phyloP scores from a whole-genome alignment of 495 filamentous ascomycete species.

The Aspergillus sparsus region DNA sequence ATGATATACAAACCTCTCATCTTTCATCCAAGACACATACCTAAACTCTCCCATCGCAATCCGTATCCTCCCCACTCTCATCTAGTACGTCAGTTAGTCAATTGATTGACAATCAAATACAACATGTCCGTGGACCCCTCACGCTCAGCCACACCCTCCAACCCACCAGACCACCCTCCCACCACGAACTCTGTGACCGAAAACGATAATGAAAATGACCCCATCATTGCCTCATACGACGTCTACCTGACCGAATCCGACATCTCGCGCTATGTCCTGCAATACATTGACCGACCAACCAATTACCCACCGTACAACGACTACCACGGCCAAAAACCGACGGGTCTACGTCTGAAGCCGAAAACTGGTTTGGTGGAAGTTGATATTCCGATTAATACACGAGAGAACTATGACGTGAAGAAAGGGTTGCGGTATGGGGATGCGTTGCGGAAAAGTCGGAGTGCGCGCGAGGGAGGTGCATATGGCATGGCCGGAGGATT shows the following conservation, averaged over 20 bases:
- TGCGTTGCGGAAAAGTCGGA: slow-evolving; percentile 57
- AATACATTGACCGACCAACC: slow-evolving; percentile 60
- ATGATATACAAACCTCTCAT: too few relatives aligned
- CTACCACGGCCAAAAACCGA: slow-evolving; percentile 53
- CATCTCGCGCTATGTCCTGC: slow-evolving; percentile 61
- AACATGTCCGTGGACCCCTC: too few relatives aligned
- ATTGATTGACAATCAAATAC: too few relatives aligned
- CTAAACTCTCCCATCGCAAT: too few relatives aligned
- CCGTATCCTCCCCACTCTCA: too few relatives aligned
- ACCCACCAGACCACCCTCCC: not conserved
- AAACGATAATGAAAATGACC: slow-evolving; percentile 36
- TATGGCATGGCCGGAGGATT: slow-evolving; percentile 62
- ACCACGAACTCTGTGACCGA: not conserved
- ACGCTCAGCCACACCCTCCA: not conserved
- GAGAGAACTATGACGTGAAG: slow-evolving; percentile 61
- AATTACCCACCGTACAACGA: slow-evolving; percentile 58
- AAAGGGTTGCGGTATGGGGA: slow-evolving; percentile 69
- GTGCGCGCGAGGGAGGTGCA: slow-evolving; percentile 57
- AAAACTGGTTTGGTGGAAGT: slow-evolving; percentile 70
- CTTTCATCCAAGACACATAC: too few relatives aligned
- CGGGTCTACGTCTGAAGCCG: slow-evolving; percentile 65
- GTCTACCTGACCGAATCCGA: slow-evolving; percentile 59
- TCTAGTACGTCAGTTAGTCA: too few relatives aligned
- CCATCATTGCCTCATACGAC: slow-evolving; percentile 61
- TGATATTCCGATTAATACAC: slow-evolving; percentile 67